Evolutionary conservation across 768 basidiomycete species (phyloP), one percentile per base, ranked within the genome.

Genomic region (Kwoniella sp.): DNA sequence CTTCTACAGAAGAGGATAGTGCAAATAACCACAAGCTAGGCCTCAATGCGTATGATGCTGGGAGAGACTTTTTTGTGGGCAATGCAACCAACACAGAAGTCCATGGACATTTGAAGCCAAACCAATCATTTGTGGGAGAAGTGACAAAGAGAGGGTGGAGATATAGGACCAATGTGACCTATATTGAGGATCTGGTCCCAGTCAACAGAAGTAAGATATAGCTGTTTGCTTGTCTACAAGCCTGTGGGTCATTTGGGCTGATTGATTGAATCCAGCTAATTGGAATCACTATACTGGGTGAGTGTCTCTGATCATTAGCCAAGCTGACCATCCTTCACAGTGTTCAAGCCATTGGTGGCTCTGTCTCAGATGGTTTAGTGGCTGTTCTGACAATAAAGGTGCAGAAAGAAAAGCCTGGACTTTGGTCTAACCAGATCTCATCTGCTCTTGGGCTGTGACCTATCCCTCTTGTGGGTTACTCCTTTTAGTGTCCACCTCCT

Each of bases 211-310:
- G 66, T 67, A n/a, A 58, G 66, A 51, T 7, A 2, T 22, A 28
- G 3, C 17, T 17, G 15, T 45, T 13, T 15, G 30, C 23, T 31
- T 28, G 26, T 31, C 11, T 45, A 1, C 9, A 11, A 55, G 20
- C 50, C 41, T 45, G 41, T 17, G n/a, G n/a, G n/a, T n/a, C n/a
- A n/a, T n/a, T n/a, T n/a, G n/a, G n/a, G n/a, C n/a, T 58, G 64
- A 54, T 45, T 23, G 15, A 20, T 20, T 45, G 30, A 37, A 20
- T 22, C 25, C 30, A 67, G 66, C 55, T 15, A 30, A n/a, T 13
- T 67, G 60, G 59, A 67, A 67, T 50, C 66, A 67, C 28, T 67
- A 57, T 57, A 37, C 53, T n/a, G 52, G 45, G 66, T 62, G 48
- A 58, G 66, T 48, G 2, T 30, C 9, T 56, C n/a, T 41, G 17